phyloP scores from a whole-genome alignment of 768 basidiomycete species.

The Pisolithus tinctorius region DNA sequence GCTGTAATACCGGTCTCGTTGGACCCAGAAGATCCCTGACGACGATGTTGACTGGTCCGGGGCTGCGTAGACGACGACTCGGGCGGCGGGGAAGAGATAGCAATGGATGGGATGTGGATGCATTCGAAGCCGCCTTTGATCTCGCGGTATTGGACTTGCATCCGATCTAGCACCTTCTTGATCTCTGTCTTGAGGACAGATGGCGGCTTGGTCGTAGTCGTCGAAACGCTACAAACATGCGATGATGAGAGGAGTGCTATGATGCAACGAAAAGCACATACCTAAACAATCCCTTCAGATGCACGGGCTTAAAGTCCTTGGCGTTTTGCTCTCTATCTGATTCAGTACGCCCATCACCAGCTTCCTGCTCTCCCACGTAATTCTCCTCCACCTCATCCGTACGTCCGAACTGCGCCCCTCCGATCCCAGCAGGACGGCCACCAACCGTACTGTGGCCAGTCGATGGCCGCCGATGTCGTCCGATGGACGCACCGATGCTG shows the following conservation, averaged over 20 bases:
- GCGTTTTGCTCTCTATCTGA: conserved; percentile 40
- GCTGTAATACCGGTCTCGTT: conserved; percentile 44
- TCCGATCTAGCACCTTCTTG: conserved; percentile 78
- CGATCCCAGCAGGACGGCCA: conserved; percentile 29
- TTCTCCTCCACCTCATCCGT: conserved; percentile 43
- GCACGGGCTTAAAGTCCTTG: conserved; percentile 88
- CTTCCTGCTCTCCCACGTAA: conserved; percentile 31
- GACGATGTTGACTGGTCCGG: conserved; percentile 31
- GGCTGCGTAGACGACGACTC: conserved; percentile 26
- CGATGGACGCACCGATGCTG: conserved; percentile 48
- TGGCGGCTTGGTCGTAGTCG: conserved; percentile 88
- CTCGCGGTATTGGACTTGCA: conserved; percentile 93
- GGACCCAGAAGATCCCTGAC: conserved; percentile 43
- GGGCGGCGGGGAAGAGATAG: conserved; percentile 72
- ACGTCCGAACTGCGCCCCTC: conserved; percentile 39
- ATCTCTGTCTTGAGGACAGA: conserved; percentile 79
- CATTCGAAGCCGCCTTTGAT: conserved; percentile 93
- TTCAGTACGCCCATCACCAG: conserved; percentile 33
- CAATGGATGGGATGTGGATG: conserved; percentile 91
- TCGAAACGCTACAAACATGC: conserved; percentile 62
- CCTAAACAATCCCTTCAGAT: conserved; percentile 95
- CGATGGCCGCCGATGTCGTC: conserved; percentile 64
- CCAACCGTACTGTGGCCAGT: conserved; percentile 44
- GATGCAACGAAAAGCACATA: conserved; percentile 23
- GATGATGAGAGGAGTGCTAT: background rate